A percentile compares a stretch with the other conserved stretches of the same genome.
Evolutionary conservation across 257 asterid genomes (phyloP).

Genomic region (Penstemon barbatus): DNA sequence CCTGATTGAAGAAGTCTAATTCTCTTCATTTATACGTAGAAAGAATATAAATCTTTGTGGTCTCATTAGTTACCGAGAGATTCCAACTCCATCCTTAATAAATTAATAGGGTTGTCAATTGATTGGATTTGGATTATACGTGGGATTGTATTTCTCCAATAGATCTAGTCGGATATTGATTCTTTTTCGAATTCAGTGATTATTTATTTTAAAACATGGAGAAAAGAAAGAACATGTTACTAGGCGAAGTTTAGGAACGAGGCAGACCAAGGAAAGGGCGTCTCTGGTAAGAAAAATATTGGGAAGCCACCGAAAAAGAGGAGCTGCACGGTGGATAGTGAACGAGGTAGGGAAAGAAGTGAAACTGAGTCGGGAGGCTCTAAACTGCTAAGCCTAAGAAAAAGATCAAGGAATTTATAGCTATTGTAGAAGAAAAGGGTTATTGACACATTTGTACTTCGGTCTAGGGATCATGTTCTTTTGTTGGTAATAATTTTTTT

Average conservation of each 20-base stretch:
- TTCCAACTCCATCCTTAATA: too few species aligned
- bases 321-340: conserved; percentile 34
- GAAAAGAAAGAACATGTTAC: neutral
- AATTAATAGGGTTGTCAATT: too few species aligned
- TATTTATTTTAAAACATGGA: too few species aligned
- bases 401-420: conserved; percentile 58
- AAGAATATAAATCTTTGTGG: too few species aligned
- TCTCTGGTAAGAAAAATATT: conserved; percentile 47
- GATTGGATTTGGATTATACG: too few species aligned
- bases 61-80: too few species aligned
- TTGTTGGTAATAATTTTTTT: too few species aligned
- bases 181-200: too few species aligned
- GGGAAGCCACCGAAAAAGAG: conserved; percentile 65
- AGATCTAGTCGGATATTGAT: too few species aligned
- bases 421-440: conserved; percentile 6
- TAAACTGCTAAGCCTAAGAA: conserved; percentile 41
- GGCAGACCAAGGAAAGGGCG: conserved; percentile 41
- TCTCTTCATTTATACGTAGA: too few species aligned
- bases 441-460: conserved; percentile 31
- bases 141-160: too few species aligned
- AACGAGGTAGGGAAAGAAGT: conserved; percentile 44
- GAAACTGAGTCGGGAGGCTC: conserved; percentile 39
- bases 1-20: too few species aligned
- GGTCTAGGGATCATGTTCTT: conserved; percentile 29
- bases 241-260: conserved; percentile 33